Conservation (phyloP, 164 flowering plant genomes). For the Berberis vulgaris region DNA sequence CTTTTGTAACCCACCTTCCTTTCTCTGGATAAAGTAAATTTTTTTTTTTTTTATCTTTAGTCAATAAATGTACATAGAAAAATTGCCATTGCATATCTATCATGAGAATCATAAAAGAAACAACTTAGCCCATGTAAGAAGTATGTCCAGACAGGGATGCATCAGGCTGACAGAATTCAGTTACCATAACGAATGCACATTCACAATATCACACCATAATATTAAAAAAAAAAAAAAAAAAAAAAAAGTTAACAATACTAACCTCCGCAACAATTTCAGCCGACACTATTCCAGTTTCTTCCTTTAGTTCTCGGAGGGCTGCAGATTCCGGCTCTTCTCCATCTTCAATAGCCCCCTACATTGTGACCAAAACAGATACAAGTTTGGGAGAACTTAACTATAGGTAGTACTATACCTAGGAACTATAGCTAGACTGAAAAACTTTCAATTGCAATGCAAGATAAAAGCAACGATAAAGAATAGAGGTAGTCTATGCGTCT, state of each 20-base stretch:
- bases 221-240: neutral
- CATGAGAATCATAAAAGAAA: too few relatives aligned
- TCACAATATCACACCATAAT: neutral
- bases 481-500: too few relatives aligned
- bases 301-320: slow-evolving; percentile 65
- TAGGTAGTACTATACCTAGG: too few relatives aligned
- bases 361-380: neutral
- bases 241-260: slow-evolving; percentile 4
- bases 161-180: neutral
- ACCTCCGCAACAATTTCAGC: slow-evolving; percentile 87
- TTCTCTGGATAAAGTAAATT: too few relatives aligned
- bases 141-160: too few relatives aligned
- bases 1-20: too few relatives aligned
- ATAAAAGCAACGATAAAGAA: too few relatives aligned
- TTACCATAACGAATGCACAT: neutral
- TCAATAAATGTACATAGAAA: too few relatives aligned
- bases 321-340: slow-evolving; percentile 80
- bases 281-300: slow-evolving; percentile 85
- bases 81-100: too few relatives aligned
- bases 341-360: slow-evolving; percentile 89
- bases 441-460: neutral
- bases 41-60: too few relatives aligned
- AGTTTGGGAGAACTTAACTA: neutral
- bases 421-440: too few relatives aligned
- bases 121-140: too few relatives aligned